Evolutionary conservation across 2,329 filamentous ascomycete species (phyloP), one percentile per base, ranked within the genome.

Genomic region (Cladosporium sp.): DNA sequence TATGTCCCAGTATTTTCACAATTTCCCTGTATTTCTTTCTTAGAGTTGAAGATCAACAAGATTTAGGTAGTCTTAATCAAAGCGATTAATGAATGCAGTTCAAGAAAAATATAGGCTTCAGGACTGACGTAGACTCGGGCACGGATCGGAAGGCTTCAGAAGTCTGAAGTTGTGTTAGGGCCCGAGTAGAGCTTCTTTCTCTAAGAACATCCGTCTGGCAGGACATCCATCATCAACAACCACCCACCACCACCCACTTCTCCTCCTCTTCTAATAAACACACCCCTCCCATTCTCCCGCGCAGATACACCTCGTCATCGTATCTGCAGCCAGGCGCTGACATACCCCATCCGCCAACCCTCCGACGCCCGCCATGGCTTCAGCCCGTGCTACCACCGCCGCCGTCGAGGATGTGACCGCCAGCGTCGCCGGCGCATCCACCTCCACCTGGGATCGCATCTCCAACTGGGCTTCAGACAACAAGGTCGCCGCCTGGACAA

Each of bases 391-490:
- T 27, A 47, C 50, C 20, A 54, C 50, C 27, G 50, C 55, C 27
- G 55, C 55, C 22, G 53, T 50, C 24, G 47, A 50, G 34, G 50
- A 58, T 18, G 54, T 50, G 40, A 62, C 72, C 40, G 70, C 72
- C 52, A 27, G 17, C 44, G 36, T 47, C 44, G 44, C 44, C 44
- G 36, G 36, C 44, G 44, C 44, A 40, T 80, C 85, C 55, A 81
- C 85, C 53, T 86, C 88, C 41, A 74, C 93, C 50, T 96, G 90
- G 90, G 89, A 96, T 70, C 86, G 91, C 64, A 77, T 96, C 72
- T 86, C 90, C 59, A 85, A 78, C 66, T 99, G 93, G 92, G 90
- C 88, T 12, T 88, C 90, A 2, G 92, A 97, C 69, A 91, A 99
- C 75, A 97, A 96, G 77, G 87, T 89, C 42, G 80, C 92, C 49